Conservation (phyloP, 177 flowering plant species). For the Vitis hybrid region DNA sequence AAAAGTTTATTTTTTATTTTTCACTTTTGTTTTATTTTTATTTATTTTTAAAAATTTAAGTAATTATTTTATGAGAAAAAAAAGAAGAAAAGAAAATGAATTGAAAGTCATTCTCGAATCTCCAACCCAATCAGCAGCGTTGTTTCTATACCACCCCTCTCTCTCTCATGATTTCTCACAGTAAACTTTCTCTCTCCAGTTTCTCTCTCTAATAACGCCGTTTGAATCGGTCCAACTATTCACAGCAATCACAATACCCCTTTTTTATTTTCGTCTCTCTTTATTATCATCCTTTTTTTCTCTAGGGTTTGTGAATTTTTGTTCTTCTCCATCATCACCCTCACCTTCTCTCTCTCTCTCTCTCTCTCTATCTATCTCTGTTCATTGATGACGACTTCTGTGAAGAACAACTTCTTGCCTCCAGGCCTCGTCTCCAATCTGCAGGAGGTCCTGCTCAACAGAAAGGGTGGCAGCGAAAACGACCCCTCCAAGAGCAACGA, state of each 20-base stretch:
- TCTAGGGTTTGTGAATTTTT: too few relatives aligned
- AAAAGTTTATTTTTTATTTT: too few relatives aligned
- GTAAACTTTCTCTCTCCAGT: conserved; percentile 4
- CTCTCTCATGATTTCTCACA: neutral
- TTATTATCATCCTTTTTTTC: conserved; percentile 4
- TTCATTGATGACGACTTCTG: conserved; percentile 41
- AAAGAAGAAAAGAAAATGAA: neutral
- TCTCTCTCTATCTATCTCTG: neutral
- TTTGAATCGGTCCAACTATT: conserved; percentile 28
- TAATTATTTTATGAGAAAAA: too few relatives aligned
- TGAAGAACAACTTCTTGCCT: conserved; percentile 65
- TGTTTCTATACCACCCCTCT: neutral
- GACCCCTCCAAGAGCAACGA: conserved; percentile 17
- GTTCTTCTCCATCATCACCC: neutral
- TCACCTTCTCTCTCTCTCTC: conserved; percentile 6
- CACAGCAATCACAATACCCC: neutral
- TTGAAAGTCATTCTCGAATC: neutral
- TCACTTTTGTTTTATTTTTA: too few relatives aligned
- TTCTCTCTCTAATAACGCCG: conserved; percentile 15
- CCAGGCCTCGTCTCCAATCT: conserved; percentile 87
- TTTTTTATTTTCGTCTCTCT: conserved; percentile 8
- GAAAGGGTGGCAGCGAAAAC: conserved; percentile 37
- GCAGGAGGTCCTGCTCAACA: conserved; percentile 54
- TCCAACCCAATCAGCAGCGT: too few relatives aligned
- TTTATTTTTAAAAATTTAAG: too few relatives aligned